Evolutionary conservation across 306 rosid species (phyloP).

Genomic region (Purshia tridentata): DNA sequence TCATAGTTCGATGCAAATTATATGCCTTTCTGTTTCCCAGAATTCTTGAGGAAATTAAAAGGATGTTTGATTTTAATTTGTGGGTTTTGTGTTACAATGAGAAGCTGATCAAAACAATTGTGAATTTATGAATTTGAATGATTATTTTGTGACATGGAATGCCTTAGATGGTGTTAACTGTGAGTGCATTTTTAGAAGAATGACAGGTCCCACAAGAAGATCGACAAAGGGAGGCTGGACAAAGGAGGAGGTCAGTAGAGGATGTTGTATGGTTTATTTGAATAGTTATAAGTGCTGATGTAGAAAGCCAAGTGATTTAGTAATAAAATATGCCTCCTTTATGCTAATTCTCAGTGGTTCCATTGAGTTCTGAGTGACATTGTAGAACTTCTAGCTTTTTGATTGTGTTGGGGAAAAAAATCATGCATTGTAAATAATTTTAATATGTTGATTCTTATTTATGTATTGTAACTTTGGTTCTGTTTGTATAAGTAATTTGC

Average conservation of each 20-base stretch:
- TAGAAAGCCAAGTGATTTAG: neutral
- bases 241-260: conserved; percentile 36
- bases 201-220: conserved; percentile 42
- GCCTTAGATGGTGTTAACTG: neutral
- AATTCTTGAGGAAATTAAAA: neutral
- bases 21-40: neutral
- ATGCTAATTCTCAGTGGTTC: neutral
- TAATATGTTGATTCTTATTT: neutral
- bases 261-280: conserved; percentile 1
- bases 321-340: neutral
- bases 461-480: neutral
- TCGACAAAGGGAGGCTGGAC: conserved; percentile 50
- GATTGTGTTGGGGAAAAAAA: neutral
- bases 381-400: neutral
- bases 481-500: too few relatives aligned
- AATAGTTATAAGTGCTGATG: neutral
- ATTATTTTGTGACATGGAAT: neutral
- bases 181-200: conserved; percentile 27
- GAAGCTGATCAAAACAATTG: neutral
- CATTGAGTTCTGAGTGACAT: neutral
- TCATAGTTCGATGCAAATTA: neutral
- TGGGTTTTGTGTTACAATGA: neutral
- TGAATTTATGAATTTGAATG: neutral
- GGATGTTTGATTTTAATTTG: neutral
- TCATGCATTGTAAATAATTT: neutral